Evolutionary conservation across 768 basidiomycete species (phyloP), one percentile per base, ranked within the genome.

Genomic region (Mrakia hoshinonis): DNA sequence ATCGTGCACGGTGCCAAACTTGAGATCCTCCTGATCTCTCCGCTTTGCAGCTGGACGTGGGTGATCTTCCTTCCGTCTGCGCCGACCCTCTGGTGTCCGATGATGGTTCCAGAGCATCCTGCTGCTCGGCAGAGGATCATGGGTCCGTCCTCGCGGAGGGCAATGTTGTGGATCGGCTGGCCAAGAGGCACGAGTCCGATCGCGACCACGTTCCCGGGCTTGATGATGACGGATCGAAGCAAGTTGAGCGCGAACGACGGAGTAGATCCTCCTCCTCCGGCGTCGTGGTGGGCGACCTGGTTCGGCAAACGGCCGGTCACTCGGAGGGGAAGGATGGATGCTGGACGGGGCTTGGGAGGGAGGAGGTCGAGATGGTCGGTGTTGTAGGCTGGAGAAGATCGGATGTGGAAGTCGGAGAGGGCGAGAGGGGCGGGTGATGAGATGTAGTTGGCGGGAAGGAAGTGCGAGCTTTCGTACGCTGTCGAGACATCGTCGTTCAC

Each of bases 161-260:
- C 82, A 73, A 99, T 84, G 76, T 85, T 88, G 83, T 97, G 93
- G 73, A 98, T 86, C 77, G 89, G 84, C 11, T 93, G 96, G 85
- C 82, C 93, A n/a, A 89, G 85, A 1, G 96, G 96, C 73, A 98
- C 91, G 73, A 96, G 86, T 54, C 87, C 87, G 58, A 99, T 82
- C 0, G 91, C 93, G 18, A 99, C 86, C 65, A 94, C 92, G 77
- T 98, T 97, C 58, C 96, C 96, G 0, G 90, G 87, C 77, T 89
- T 89, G 79, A 97, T 80, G 3, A 91, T 91, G 77, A 87, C 81
- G 0, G 89, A 85, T 31, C 94, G 89, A 43, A 97, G 85, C 46
- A 92, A 82, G 81, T 92, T 91, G 39, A 94, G 80, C 2, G 91
- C 89, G 71, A 65, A 70, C 13, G 70, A 70, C 34, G 52, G 68